A percentile compares a stretch with the other conserved stretches of the same genome.
phyloP scores from a whole-genome alignment of 352 stramenopile species.

The Pythium angustatum region DNA sequence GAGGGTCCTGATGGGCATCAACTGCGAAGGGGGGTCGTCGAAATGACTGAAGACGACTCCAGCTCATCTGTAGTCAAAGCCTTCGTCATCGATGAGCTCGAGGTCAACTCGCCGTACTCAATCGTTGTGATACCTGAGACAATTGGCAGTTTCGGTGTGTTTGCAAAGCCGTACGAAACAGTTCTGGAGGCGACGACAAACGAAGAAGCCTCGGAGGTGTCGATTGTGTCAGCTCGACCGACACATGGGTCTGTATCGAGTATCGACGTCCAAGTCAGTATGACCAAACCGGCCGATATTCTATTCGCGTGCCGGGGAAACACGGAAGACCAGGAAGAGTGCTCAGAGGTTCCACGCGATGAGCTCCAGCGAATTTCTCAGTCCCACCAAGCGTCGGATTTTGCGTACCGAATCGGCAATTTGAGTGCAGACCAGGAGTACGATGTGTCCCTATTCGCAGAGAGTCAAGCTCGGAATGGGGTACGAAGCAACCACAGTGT shows the following conservation, averaged over 20 bases:
- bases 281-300: slow-evolving; percentile 61
- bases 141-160: slow-evolving; percentile 57
- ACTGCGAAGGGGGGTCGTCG: slow-evolving; percentile 1
- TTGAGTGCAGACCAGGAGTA: slow-evolving; percentile 58
- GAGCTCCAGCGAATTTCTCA: slow-evolving; percentile 31
- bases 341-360: slow-evolving; percentile 37
- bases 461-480: slow-evolving; percentile 53
- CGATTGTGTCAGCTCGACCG: slow-evolving; percentile 32
- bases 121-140: slow-evolving; percentile 71
- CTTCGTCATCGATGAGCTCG: slow-evolving; percentile 37
- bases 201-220: slow-evolving; percentile 61
- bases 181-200: slow-evolving; percentile 61
- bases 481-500: slow-evolving; percentile 45
- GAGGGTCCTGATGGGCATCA: background rate
- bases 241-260: slow-evolving; percentile 39
- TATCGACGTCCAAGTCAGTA: slow-evolving; percentile 46
- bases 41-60: slow-evolving; percentile 1
- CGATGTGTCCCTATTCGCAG: slow-evolving; percentile 47
- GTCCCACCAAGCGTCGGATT: slow-evolving; percentile 18
- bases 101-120: slow-evolving; percentile 50
- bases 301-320: slow-evolving; percentile 45
- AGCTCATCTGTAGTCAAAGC: background rate
- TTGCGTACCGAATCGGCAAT: slow-evolving; percentile 51
- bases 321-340: slow-evolving; percentile 14
- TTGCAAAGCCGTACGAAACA: slow-evolving; percentile 42